Base-by-base conservation (phyloP, 2,329 filamentous ascomycete species). In the Trichoderma sp. region DNA sequence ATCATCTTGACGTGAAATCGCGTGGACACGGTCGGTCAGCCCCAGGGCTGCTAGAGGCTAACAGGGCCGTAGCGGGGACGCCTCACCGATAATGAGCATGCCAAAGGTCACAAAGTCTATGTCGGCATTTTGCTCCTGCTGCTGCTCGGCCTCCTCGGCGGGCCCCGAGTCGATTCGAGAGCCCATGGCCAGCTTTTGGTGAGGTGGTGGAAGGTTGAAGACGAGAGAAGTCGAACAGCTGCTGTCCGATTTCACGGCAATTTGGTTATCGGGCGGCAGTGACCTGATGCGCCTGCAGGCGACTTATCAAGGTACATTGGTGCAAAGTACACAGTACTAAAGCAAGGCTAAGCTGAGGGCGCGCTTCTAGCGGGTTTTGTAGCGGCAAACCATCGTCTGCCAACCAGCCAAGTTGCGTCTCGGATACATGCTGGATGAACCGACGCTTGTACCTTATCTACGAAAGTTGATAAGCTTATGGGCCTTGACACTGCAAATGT, bases 11-110 rank as follows among this genome's bases (percentile, higher is more conserved):
- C 37, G n/a, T 19, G 34, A 50, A 68, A 54, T 25, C 56, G 48
- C 34, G 32, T 48, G 34, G 37, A 58, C 37, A 63, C 58, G 39
- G 32, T 52, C 22, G 35, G 60, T 68, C 65, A 67, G 65, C 48
- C 37, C 37, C 57, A 56, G 39, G 39, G 58, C 57, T 63, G 35
- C 27, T 35, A 54, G 37, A 64, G n/a, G 54, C 64, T 56, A 64
- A 69, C 53, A 27, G 32, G 50, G 35, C 32, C 34, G 53, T 57
- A 37, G 48, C 42, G 59, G 39, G 65, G 54, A 56, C 25, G 58
- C 52, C 84, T 78, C 79, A 90, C 88, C 89, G 70, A 92, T 87
- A 60, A 91, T 92, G 73, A 92, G 89, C 89, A 92, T 91, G 73
- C 89, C 90, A 73, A 92, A 74, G 0, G 89, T 90, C 69, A 89